Base-by-base conservation (phyloP, 2,329 filamentous ascomycete species). In the Calonectria ilicicola region DNA sequence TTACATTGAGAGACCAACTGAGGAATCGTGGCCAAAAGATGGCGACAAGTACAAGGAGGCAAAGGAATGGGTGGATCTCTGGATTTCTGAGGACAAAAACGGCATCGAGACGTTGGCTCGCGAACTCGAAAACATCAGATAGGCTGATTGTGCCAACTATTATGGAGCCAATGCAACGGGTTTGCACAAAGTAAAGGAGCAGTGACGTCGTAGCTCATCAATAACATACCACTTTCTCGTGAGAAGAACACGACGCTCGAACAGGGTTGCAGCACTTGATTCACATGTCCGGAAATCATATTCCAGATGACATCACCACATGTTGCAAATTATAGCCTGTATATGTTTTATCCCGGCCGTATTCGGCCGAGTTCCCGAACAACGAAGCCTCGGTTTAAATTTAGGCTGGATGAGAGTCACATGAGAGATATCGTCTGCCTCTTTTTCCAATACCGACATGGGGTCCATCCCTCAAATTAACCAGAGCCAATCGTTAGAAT, bases 1-100 rank as follows among this genome's bases (percentile, higher is more conserved):
- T 2, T 97, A 95, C 80, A 90, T 97, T 3, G 93, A 94, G 84
- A 86, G 94, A 70, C 81, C 83, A 3, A 76, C 82, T 51, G 94
- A 97, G 83, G 94, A 96, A 83, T 86, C 85, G 8, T 93, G 90
- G 90, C 78, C 79, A 10, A 66, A 76, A 21, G 89, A 90, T 6
- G 83, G 89, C 27, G 84, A 89, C 29, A 85, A 86, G 44, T 87
- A 89, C 75, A 85, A 85, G 47, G 86, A 88, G 65, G 87, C 88
- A 23, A 90, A 87, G 73, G 75, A 76, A 12, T 85, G 83, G 83
- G 83, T 85, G 42, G 84, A 86, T 73, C 27, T 86, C 35, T 86
- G 84, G 84, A 78, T 86, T 23, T 69, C 73, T 1, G 79, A 81
- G 67, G 79, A 75, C 0, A 80, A 84, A 38, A 77, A 75, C 1